A percentile compares a stretch with the other conserved stretches of the same genome.
Evolutionary conservation across 1,139 yeast genomes (phyloP).

Genomic region (Geotrichum aggregatum): DNA sequence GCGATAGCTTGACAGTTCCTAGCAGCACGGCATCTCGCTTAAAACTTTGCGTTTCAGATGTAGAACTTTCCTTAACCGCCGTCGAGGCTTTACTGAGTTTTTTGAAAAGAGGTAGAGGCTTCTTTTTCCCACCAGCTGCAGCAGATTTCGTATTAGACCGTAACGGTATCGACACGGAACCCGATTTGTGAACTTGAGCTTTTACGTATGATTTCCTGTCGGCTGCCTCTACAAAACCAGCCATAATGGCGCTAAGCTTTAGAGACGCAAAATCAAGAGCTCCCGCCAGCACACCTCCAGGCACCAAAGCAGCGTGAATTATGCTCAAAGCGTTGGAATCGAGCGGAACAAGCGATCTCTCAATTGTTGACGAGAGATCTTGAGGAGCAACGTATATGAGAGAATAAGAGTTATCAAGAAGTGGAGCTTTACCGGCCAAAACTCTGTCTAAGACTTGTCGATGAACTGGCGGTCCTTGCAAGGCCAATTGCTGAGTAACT

Average conservation of each 20-base stretch:
- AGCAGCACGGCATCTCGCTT: conserved; percentile 18
- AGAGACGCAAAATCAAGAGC: not conserved
- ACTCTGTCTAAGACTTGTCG: conserved; percentile 73
- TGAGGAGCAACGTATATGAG: conserved; percentile 48
- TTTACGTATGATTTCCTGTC: conserved; percentile 44
- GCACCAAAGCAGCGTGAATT: not conserved
- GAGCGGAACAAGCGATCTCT: conserved; percentile 47
- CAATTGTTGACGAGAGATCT: conserved; percentile 35
- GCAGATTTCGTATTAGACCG: not conserved
- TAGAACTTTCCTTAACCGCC: not conserved
- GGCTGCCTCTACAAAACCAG: conserved; percentile 52
- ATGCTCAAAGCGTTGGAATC: conserved; percentile 47
- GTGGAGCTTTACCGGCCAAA: conserved; percentile 50
- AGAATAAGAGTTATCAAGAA: conserved; percentile 32
- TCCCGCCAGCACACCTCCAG: conserved; percentile 1
- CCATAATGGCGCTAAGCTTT: conserved; percentile 49
- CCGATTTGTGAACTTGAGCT: conserved; percentile 28
- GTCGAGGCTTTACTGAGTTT: not conserved
- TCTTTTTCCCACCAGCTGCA: not conserved
- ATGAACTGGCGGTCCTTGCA: conserved; percentile 25
- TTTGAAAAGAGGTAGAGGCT: conserved; percentile 3
- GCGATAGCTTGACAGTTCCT: conserved; percentile 41
- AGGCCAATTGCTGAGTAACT: not conserved
- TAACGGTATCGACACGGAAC: not conserved
- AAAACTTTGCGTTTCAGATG: too few species aligned